Conservation (phyloP, 2,329 filamentous ascomycete species). For the Trichoderma koningii region DNA sequence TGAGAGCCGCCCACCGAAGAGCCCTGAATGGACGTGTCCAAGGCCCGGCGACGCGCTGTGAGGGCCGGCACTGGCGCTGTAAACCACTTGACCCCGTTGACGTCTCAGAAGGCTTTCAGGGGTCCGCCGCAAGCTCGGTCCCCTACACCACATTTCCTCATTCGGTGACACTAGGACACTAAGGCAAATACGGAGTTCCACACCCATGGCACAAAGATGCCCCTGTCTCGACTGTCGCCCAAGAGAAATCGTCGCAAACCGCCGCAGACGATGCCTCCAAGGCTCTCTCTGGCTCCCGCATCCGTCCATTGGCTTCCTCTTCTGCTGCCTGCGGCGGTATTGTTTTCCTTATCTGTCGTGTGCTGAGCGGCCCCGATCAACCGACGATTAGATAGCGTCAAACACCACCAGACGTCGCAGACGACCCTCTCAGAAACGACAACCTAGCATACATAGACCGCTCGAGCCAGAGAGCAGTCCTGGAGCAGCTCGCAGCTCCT, state of each 20-base stretch:
- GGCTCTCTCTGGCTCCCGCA: slow-evolving; percentile 26
- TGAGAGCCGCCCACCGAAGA: background rate
- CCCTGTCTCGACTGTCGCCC: slow-evolving; percentile 23
- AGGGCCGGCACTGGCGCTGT: background rate
- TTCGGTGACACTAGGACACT: slow-evolving; percentile 20
- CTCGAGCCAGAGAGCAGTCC: slow-evolving; percentile 26
- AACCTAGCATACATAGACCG: slow-evolving; percentile 24
- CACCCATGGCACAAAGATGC: slow-evolving; percentile 16
- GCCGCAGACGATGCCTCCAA: slow-evolving; percentile 47
- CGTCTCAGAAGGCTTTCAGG: slow-evolving; percentile 16
- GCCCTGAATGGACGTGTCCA: background rate
- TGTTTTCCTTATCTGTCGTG: slow-evolving; percentile 10
- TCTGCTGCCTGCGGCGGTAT: slow-evolving; percentile 23
- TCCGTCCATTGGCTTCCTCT: slow-evolving; percentile 25
- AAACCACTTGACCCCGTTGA: background rate
- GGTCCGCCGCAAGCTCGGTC: background rate
- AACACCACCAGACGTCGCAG: background rate
- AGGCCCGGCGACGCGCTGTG: no score
- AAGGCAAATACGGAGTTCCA: slow-evolving; percentile 14
- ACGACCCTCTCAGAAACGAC: slow-evolving; percentile 14
- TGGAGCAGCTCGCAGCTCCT: slow-evolving; percentile 15
- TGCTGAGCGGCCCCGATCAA: slow-evolving; percentile 24
- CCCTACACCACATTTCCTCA: slow-evolving; percentile 27
- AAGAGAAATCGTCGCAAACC: slow-evolving; percentile 26
- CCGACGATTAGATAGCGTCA: slow-evolving; percentile 4